Evolutionary conservation across 169 alveolate species (phyloP), one percentile per base, ranked within the genome.

Genomic region (Cryptosporidium muris): DNA sequence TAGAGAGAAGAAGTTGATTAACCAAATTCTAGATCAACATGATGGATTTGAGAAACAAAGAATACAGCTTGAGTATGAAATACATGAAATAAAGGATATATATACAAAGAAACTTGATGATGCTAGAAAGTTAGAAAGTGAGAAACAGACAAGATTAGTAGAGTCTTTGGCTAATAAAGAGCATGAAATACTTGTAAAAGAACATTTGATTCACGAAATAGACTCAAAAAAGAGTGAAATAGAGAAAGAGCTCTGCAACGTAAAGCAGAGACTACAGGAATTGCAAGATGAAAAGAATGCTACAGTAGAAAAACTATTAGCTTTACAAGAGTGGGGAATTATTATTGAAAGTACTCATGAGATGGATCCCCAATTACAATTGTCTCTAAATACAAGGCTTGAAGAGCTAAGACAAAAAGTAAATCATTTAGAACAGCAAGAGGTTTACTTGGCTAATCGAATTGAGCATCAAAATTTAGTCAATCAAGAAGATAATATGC

Each of bases 41-140:
- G 85, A 74, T 58, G 85, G 85, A 8, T 74, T 74, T 58, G 85
- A 74, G 60, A 56, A 68, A 49, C 54, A 74, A 63, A 74, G 85
- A 42, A 74, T 74, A 8, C 74, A 74, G 60, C 60, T 58, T 58
- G 85, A 74, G 47, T 60, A 74, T 47, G 85, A 74, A 74, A 74
- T 74, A 36, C 63, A 74, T 58, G 14, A 48, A 43, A 54, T 74
- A 1, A 54, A 58, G 43, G 60, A 58, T 43, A 74, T 47, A 52
- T 56, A 58, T 14, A 56, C 67, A 11, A 68, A 74, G 48, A 74
- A 74, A 60, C 47, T 74, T n/a, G 74, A 74, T 56, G 60, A 56
- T 36, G n/a, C 85, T 8, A 68, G 43, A 7, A 74, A 74, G 51
- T 2, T 74, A 42, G 85, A 74, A 43, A 74, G 48, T 58, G 85